Evolutionary conservation across 2,329 filamentous ascomycete species (phyloP), one percentile per base, ranked within the genome.

Genomic region (Fusarium duplospermum): DNA sequence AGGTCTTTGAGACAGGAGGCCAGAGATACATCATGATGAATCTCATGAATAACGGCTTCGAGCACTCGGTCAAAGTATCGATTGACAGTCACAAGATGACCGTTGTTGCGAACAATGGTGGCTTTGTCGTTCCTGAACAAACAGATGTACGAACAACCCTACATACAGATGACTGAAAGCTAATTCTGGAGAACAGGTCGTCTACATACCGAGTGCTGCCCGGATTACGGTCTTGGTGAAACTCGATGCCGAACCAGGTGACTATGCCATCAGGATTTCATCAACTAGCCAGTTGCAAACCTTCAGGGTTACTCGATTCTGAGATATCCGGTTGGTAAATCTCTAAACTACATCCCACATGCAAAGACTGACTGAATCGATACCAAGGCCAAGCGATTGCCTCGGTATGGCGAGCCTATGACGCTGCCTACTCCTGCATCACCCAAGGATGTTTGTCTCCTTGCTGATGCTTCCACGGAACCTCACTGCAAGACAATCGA

Each of bases 11-110:
- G 50, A 65, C 62, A 2, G 7, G 35, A 3, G 40, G 62, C 2
- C 52, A 31, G 9, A 59, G 35, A 14, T 67, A 66, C 0, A 13
- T 59, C 3, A 67, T 67, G 65, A n/a, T 67, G 16, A 67, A 67
- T 16, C 29, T 65, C 16, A 56, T 65, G 14, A 67, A 67, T 22
- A 27, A 40, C 3, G 65, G 65, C 4, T 67, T 67, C 2, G 65
- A 67, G 5, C 65, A 67, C 18, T 38, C 50, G 3, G 52, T 42
- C 20, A 65, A 66, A 35, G 16, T 65, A 16, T 52, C 65, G 1
- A 65, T 67, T 4, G 52, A 65, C 8, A 33, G 52, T 13, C 62
- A 65, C 27, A 59, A 65, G 20, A 59, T 67, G 22, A 42, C 22
- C 10, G 27, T 59, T 0, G 33, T 67, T 13, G 65, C 65, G 24